phyloP scores from a whole-genome alignment of 495 filamentous ascomycete genomes.

The Aspergillus cavernicola region DNA sequence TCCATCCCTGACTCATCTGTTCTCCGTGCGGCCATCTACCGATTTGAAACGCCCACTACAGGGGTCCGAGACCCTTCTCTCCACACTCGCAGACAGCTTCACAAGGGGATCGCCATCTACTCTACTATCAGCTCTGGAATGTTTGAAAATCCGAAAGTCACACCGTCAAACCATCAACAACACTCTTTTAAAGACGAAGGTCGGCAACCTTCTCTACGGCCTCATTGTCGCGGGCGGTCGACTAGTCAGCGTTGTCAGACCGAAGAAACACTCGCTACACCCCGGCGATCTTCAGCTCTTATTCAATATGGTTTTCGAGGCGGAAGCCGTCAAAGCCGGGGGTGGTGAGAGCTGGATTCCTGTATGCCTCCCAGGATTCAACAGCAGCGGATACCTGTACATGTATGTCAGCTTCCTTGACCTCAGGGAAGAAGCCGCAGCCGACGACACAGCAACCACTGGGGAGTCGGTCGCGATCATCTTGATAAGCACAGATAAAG shows the following conservation, averaged over 20 bases:
- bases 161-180: conserved; percentile 85
- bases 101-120: conserved; percentile 87
- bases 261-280: conserved; percentile 92
- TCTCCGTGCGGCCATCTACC: conserved; percentile 83
- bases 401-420: conserved; percentile 96
- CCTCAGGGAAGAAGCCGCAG: conserved; percentile 30
- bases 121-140: conserved; percentile 86
- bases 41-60: conserved; percentile 90
- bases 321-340: conserved; percentile 78
- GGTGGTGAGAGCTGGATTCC: conserved; percentile 98
- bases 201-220: conserved; percentile 79
- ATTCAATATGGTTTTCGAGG: conserved; percentile 99
- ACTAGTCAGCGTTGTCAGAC: conserved; percentile 89
- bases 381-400: conserved; percentile 94
- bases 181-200: conserved; percentile 71
- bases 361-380: conserved; percentile 93
- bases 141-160: conserved; percentile 79
- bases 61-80: conserved; percentile 87
- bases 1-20: conserved; percentile 82
- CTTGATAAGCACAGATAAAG: conserved; percentile 87
- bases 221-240: conserved; percentile 90
- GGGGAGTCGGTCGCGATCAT: conserved; percentile 85
- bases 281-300: conserved; percentile 94
- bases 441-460: conserved; percentile 38
- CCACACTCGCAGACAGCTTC: conserved; percentile 89